A percentile compares a stretch with the other conserved stretches of the same genome.
Conservation (phyloP, 2,329 filamentous ascomycete genomes). For the Penicillium sp. region DNA sequence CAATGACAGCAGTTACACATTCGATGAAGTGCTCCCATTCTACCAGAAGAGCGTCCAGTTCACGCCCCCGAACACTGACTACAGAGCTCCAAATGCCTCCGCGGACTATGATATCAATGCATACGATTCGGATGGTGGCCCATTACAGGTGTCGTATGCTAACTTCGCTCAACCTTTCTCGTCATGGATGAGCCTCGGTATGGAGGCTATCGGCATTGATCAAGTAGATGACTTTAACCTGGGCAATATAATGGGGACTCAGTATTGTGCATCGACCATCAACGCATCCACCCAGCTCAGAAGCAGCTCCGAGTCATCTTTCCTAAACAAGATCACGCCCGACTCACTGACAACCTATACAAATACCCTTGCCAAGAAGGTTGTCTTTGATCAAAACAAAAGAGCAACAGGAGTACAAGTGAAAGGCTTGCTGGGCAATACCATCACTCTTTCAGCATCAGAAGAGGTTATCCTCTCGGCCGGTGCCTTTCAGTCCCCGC, state of each 20-base stretch:
- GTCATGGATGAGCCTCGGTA: constrained; percentile 33
- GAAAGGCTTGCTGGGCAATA: constrained; percentile 11
- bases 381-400: constrained; percentile 36
- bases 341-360: constrained; percentile 36
- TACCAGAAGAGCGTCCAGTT: constrained; percentile 24
- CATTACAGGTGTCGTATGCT: constrained; percentile 36
- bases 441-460: constrained; percentile 38
- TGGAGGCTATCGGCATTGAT: constrained; percentile 37
- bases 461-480: constrained; percentile 45
- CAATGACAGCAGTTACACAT: constrained; percentile 24
- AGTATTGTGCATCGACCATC: constrained; percentile 33
- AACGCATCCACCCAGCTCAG: constrained; percentile 19
- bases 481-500: constrained; percentile 48
- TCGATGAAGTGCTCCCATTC: constrained; percentile 20
- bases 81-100: constrained; percentile 21
- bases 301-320: constrained; percentile 30
- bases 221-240: constrained; percentile 33
- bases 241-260: constrained; percentile 36
- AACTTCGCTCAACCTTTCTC: constrained; percentile 36
- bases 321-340: constrained; percentile 23
- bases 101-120: constrained; percentile 16
- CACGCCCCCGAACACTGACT: constrained; percentile 18
- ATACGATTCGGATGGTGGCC: constrained; percentile 27
- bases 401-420: constrained; percentile 38
- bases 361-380: constrained; percentile 38